Conservation (phyloP, 2,329 filamentous ascomycete genomes). For the Phaeosphaeriaceae sp. region DNA sequence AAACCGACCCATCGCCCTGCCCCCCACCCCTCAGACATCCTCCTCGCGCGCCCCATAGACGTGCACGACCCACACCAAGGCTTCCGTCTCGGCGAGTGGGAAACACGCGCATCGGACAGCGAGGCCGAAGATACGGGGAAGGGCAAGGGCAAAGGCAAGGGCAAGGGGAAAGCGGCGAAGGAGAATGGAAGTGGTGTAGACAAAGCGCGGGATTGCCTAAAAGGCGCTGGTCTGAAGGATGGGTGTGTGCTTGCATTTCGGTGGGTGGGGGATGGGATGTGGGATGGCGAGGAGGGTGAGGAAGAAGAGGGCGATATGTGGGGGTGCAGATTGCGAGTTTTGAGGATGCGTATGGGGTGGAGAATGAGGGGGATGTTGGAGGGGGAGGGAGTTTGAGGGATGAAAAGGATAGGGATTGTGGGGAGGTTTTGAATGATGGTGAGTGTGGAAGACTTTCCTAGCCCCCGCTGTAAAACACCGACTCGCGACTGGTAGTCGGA, state of each 20-base stretch:
- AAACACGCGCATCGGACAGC: slow-evolving; percentile 19
- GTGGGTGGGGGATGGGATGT: slow-evolving; percentile 38
- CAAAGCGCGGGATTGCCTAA: slow-evolving; percentile 38
- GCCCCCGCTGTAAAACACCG: no score
- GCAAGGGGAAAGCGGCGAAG: slow-evolving; percentile 35
- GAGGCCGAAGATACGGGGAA: slow-evolving; percentile 35
- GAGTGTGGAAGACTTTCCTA: no score
- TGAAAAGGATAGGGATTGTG: no score
- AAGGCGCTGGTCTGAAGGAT: slow-evolving; percentile 45
- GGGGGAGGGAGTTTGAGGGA: slow-evolving; percentile 37
- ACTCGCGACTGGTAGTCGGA: no score
- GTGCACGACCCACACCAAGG: slow-evolving; percentile 49
- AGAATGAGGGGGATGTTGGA: slow-evolving; percentile 41
- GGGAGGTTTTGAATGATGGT: no score
- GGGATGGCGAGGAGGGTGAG: slow-evolving; percentile 21
- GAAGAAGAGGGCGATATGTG: slow-evolving; percentile 33
- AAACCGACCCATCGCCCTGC: slow-evolving; percentile 46
- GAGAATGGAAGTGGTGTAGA: slow-evolving; percentile 9
- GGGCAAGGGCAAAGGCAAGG: slow-evolving; percentile 45
- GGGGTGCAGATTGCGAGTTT: slow-evolving; percentile 45
- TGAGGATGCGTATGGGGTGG: slow-evolving; percentile 46
- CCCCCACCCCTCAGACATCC: slow-evolving; percentile 47
- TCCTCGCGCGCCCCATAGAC: slow-evolving; percentile 51
- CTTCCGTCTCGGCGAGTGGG: slow-evolving; percentile 48
- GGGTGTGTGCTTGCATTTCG: slow-evolving; percentile 45